Base-by-base conservation (phyloP, 2,329 filamentous ascomycete genomes). In the Alternaria viburni region DNA sequence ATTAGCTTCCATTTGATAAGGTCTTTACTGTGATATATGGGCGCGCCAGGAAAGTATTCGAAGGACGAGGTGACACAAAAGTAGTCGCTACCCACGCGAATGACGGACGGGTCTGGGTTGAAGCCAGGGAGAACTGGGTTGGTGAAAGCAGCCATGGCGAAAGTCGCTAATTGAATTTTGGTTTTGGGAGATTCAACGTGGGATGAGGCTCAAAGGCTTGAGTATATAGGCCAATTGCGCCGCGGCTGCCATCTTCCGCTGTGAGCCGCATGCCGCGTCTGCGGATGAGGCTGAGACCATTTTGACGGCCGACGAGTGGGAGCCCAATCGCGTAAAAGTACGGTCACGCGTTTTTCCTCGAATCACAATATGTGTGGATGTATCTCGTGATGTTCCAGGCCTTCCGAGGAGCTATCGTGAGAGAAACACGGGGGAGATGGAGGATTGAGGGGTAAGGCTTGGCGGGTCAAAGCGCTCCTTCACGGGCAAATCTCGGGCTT, bases 21-120 rank as follows among this genome's bases (percentile, higher is more conserved):
- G 65, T 87, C 85, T 43, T 78, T 81, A 12, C 81, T 85, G 6
- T 83, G 83, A 65, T 87, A 83, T 28, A 87, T 81, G 0, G 85
- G 84, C 4, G 85, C 73, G 0, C 85, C 85, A 0, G 86, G 85
- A 65, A 86, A 86, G 5, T 82, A 79, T 45, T 85, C 81, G 63
- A 87, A 87, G 0, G 83, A 85, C 0, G 86, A 87, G 0, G 84
- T 84, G 6, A 80, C 81, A 62, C 82, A 84, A 69, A 83, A 85
- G 69, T 84, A 86, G 9, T 74, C 75, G 2, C 44, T 19, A 4
- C 56, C 62, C 5, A 84, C 82, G 7, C 83, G 76, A 19, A 84
- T 65, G 32, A 86, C 80, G 4, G 82, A 83, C 0, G 84, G 85
- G 62, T 86, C 84, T 0, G 84, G 82, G 64, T 85, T 81, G 74